These are phyloP conservation scores for Vigna unguiculata DNA, from an alignment of 306 rosid species.

Conservation along the genomic window DNA sequence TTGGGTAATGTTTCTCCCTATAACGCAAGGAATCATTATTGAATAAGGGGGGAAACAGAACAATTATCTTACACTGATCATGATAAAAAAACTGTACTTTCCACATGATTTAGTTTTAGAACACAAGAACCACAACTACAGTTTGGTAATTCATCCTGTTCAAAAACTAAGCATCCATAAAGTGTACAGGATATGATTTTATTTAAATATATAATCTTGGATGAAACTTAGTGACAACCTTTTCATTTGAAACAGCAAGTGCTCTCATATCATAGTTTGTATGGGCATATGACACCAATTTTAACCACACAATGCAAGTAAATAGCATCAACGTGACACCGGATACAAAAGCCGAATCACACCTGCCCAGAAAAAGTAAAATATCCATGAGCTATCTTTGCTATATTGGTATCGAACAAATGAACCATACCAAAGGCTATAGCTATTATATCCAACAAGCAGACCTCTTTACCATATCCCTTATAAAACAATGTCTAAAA, in stretches of 20 bases:
- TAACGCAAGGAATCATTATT: conserved; percentile 43
- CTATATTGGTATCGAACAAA: conserved; percentile 22
- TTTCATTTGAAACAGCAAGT: conserved; percentile 52
- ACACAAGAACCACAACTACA: conserved; percentile 14
- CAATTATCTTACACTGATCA: conserved; percentile 23
- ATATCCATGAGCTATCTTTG: conserved; percentile 31
- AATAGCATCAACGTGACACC: conserved; percentile 83
- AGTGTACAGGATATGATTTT: conserved; percentile 3
- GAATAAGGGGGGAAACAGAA: conserved; percentile 3
- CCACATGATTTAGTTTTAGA: conserved; percentile 12
- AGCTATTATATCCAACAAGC: conserved; percentile 26
- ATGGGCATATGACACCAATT: conserved; percentile 89
- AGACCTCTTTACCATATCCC: conserved; percentile 4
- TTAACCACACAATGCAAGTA: conserved; percentile 89
- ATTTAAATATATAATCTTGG: conserved; percentile 24
- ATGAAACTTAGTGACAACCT: conserved; percentile 53
- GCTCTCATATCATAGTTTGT: conserved; percentile 80
- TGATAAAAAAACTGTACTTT: conserved; percentile 8
- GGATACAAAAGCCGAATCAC: conserved; percentile 82
- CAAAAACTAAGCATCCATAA: conserved; percentile 33
- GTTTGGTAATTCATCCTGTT: conserved; percentile 31
- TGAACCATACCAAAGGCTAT: conserved; percentile 9
- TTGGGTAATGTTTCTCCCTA: conserved; percentile 52
- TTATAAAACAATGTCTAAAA: conserved; percentile 3
- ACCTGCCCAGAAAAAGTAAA: conserved; percentile 58